Evolutionary conservation across 768 basidiomycete genomes (phyloP), one percentile per base, ranked within the genome.

Genomic region (Rhizopogon vulgaris): DNA sequence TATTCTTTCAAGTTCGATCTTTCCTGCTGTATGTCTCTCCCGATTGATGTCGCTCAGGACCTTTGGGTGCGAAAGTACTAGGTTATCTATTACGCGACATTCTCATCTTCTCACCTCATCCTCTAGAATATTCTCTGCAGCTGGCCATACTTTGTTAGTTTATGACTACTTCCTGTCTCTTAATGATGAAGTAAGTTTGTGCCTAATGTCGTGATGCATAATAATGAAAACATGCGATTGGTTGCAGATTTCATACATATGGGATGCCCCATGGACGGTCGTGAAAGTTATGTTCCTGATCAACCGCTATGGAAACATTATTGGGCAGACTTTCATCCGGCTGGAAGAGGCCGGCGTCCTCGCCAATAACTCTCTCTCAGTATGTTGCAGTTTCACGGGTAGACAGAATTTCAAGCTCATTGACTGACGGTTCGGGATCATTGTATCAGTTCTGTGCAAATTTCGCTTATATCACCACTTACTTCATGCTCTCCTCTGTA

Each of bases 121-220:
- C 8, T 32, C 9, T 27, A 64, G 63, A 41, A 1, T 25, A 2
- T 40, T 40, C 36, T 42, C 54, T 17, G 30, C 61, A 41, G 43
- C 59, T 41, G 66, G 64, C 18, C 40, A 42, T 24, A 40, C 62
- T 15, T 37, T 67, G 2, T 62, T 66, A 3, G 28, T 58, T 5
- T 65, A 67, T n/a, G 65, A 66, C 34, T 59, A 64, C 48, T 11
- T 67, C 39, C 46, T 66, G 0, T 67, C 67, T n/a, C 7, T 66
- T 38, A 27, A 51, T 11, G 54, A 62, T 49, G 67, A 69, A 55
- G 65, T 63, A 28, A 12, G 59, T 58, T 17, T 3, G 12, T 4
- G 22, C 22, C 22, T 22, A 3, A 22, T 6, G 15, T 46, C 32
- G 59, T 64, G 48, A 55, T n/a, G 24, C 34, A 12, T 48, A 56